phyloP scores from a whole-genome alignment of 345 rosid species.

The Acer saccharum region DNA sequence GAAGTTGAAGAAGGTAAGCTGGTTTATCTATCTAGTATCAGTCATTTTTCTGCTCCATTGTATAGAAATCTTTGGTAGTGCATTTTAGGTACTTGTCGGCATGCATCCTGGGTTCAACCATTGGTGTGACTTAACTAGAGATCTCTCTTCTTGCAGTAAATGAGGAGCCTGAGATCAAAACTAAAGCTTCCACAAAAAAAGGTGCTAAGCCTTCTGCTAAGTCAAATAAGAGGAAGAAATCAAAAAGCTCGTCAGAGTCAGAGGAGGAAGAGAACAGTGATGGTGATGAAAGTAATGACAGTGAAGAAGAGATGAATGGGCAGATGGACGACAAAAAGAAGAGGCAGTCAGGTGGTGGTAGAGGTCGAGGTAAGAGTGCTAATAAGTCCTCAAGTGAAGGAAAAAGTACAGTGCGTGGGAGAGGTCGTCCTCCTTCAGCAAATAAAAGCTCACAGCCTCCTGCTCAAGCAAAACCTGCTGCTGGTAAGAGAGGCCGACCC shows the following conservation, averaged over 20 bases:
- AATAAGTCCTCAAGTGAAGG: slow-evolving; percentile 27
- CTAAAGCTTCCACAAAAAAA: slow-evolving; percentile 41
- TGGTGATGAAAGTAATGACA: slow-evolving; percentile 42
- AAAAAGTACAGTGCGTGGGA: slow-evolving; percentile 45
- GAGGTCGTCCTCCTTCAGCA: slow-evolving; percentile 41
- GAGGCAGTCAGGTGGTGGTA: slow-evolving; percentile 38
- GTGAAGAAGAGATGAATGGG: slow-evolving; percentile 62
- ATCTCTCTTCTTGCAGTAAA: slow-evolving; percentile 35
- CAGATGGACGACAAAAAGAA: slow-evolving; percentile 39
- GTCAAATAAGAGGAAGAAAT: slow-evolving; percentile 60
- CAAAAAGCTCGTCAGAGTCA: slow-evolving; percentile 59
- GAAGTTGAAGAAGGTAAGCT: slow-evolving; percentile 83
- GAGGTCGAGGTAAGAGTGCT: slow-evolving; percentile 49
- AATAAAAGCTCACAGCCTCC: slow-evolving; percentile 41
- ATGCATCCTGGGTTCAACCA: not conserved
- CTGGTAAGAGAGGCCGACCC: slow-evolving; percentile 79
- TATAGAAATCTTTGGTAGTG: not conserved
- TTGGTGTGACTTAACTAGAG: not conserved
- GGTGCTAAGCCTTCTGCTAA: slow-evolving; percentile 39
- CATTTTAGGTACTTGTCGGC: not conserved
- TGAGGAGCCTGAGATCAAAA: slow-evolving; percentile 48
- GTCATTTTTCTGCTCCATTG: not conserved
- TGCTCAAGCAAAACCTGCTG: slow-evolving; percentile 46
- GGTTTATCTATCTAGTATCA: not conserved
- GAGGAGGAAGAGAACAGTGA: slow-evolving; percentile 49